Conservation (phyloP, 352 stramenopile species). For the Phytopythium aichiense region DNA sequence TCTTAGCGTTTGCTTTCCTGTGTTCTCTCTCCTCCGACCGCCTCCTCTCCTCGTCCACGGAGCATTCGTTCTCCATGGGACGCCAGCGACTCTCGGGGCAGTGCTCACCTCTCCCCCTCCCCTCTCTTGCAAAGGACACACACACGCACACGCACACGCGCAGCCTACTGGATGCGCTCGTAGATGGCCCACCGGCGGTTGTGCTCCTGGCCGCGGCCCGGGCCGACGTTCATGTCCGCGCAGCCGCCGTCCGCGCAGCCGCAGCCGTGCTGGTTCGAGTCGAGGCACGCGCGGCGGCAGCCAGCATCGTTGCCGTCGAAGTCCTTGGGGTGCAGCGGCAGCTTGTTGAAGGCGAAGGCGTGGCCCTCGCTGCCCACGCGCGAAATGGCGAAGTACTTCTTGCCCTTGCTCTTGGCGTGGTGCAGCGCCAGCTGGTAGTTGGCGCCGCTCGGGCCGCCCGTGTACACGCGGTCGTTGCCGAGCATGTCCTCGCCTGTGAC, state of each 20-base stretch:
- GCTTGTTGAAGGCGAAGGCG: conserved; percentile 88
- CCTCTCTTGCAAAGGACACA: not conserved
- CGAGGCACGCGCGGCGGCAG: conserved; percentile 73
- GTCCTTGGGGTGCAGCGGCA: conserved; percentile 55
- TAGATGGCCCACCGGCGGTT: conserved; percentile 90
- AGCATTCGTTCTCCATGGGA: not conserved
- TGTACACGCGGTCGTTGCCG: conserved; percentile 85
- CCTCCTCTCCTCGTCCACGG: not conserved
- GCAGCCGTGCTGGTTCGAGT: conserved; percentile 72
- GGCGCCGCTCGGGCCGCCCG: conserved; percentile 78
- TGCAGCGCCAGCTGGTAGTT: conserved; percentile 90
- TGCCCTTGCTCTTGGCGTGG: conserved; percentile 75
- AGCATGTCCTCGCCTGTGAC: conserved; percentile 80
- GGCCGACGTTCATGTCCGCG: conserved; percentile 55
- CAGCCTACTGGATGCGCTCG: conserved; percentile 34
- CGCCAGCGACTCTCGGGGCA: not conserved
- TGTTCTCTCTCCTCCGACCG: not conserved
- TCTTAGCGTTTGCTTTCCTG: not conserved
- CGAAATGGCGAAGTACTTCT: conserved; percentile 88
- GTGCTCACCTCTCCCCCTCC: not conserved
- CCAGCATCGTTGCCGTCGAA: conserved; percentile 79
- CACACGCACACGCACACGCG: not conserved
- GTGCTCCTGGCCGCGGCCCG: conserved; percentile 79
- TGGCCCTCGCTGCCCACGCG: conserved; percentile 78
- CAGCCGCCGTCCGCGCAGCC: conserved; percentile 84